These are phyloP conservation scores for Groenewaldozyma sp. DNA, from an alignment of 1,139 yeast species.

Conservation along the genomic window DNA sequence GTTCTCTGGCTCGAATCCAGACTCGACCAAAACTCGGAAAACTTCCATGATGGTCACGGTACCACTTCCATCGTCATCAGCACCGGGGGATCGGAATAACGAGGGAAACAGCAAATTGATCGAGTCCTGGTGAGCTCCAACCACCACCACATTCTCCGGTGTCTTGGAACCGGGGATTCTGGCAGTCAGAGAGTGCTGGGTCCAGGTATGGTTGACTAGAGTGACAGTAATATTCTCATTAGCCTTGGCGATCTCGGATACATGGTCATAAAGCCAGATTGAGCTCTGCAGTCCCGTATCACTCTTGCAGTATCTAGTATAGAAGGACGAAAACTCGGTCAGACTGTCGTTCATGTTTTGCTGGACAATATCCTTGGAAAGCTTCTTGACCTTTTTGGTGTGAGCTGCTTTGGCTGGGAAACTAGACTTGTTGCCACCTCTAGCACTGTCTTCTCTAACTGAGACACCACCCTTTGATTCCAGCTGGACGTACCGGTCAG, in stretches of 20 bases:
- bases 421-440: neutral
- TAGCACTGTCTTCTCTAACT: neutral
- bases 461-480: slow-evolving; percentile 2
- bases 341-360: slow-evolving; percentile 44
- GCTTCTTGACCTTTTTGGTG: slow-evolving; percentile 33
- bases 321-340: slow-evolving; percentile 58
- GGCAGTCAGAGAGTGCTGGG: slow-evolving; percentile 48
- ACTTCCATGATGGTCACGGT: slow-evolving; percentile 72
- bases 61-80: slow-evolving; percentile 93
- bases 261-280: slow-evolving; percentile 51
- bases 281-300: slow-evolving; percentile 64
- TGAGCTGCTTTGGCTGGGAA: slow-evolving; percentile 47
- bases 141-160: slow-evolving; percentile 45
- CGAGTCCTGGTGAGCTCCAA: slow-evolving; percentile 90
- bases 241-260: slow-evolving; percentile 35
- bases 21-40: slow-evolving; percentile 47
- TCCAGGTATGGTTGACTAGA: slow-evolving; percentile 46
- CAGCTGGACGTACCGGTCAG: slow-evolving; percentile 19
- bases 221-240: slow-evolving; percentile 29
- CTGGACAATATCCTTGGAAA: slow-evolving; percentile 38
- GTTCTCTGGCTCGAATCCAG: slow-evolving; percentile 50
- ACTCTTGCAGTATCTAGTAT: slow-evolving; percentile 74
- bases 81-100: slow-evolving; percentile 77
- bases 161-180: slow-evolving; percentile 33
- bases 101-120: slow-evolving; percentile 67